Evolutionary conservation across 192 early-diverging fungal genomes (phyloP), one percentile per base, ranked within the genome.

Genomic region (Phycomyces blakesleeanus): DNA sequence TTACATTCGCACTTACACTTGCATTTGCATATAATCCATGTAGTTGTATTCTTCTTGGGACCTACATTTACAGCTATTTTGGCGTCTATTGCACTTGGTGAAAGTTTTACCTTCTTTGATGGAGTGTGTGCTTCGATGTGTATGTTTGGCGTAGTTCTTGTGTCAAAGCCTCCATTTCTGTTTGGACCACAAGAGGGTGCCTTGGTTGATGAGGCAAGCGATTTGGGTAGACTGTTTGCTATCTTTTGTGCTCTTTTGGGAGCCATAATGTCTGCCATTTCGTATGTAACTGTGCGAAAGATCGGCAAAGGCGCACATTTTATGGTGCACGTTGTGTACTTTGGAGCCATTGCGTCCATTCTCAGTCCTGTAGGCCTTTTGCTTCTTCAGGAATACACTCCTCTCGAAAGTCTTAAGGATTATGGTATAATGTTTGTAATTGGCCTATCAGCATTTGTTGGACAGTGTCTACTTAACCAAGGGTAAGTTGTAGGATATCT

Each of bases 281-380:
- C 90, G 3, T 91, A 91, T 62, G 81, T 83, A 22, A 72, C 87
- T 7, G 88, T 91, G 22, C 85, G 90, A 58, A 83, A 83, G 61
- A 81, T 91, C 44, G 90, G 90, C 4, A 75, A 76, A n/a, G 73
- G 77, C 3, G 86, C 85, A 7, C 87, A 90, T 63, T 86, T 80
- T 20, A 86, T 91, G 80, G 87, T 90, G 27, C 91, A 91, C 57
- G 89, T 91, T 1, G 81, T 84, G 22, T 91, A 91, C 61, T 91
- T 91, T 77, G 91, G 91, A 12, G 70, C 67, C 1, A 64, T 89
- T 44, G 84, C 85, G 18, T 73, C 80, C 21, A 44, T 85, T 6
- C 59, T 90, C 14, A 51, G 67, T 63, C 11, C 65, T 41, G n/a
- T 83, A 68, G 83, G 76, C 2, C 54, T 84, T 9, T 63, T 61